Percentiles rank a stretch among this genome's conserved stretches.
Evolutionary conservation across 2,329 filamentous ascomycete species (phyloP).

Genomic region (Botrytis elliptica): DNA sequence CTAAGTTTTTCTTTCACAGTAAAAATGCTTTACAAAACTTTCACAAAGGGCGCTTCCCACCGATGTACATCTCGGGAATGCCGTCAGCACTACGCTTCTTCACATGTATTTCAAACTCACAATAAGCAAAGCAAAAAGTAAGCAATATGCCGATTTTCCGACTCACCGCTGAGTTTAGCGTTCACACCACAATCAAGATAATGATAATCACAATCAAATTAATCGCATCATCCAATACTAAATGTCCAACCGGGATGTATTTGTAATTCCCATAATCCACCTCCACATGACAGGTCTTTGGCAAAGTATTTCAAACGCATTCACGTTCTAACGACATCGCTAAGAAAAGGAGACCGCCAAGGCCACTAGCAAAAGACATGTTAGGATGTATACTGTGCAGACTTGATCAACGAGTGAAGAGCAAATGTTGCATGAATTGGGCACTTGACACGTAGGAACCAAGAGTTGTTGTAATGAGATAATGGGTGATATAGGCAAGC

Average conservation of each 20-base stretch:
- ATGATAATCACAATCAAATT: not conserved
- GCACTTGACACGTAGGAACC: not conserved
- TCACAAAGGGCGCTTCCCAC: not conserved
- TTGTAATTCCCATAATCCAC: not conserved
- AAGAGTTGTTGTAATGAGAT: not conserved
- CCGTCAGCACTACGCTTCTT: not conserved
- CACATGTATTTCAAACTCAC: not conserved
- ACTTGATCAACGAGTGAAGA: not conserved
- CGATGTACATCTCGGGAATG: not conserved
- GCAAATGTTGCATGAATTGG: not conserved
- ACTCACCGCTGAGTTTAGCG: not conserved
- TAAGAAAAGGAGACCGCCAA: not conserved
- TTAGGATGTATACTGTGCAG: not conserved
- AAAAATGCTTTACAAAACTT: not conserved
- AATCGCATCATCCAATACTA: not conserved
- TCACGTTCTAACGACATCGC: not conserved
- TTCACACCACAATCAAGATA: not conserved
- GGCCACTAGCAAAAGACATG: not conserved
- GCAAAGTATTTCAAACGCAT: not conserved
- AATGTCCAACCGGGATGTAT: not conserved
- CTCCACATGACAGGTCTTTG: not conserved
- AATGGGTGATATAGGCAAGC: not conserved
- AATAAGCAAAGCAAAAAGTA: not conserved
- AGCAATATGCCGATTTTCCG: not conserved
- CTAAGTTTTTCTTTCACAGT: not conserved